These are phyloP conservation scores for Lophium mytilinum DNA, from an alignment of 495 filamentous ascomycete species.

Conservation along the genomic window DNA sequence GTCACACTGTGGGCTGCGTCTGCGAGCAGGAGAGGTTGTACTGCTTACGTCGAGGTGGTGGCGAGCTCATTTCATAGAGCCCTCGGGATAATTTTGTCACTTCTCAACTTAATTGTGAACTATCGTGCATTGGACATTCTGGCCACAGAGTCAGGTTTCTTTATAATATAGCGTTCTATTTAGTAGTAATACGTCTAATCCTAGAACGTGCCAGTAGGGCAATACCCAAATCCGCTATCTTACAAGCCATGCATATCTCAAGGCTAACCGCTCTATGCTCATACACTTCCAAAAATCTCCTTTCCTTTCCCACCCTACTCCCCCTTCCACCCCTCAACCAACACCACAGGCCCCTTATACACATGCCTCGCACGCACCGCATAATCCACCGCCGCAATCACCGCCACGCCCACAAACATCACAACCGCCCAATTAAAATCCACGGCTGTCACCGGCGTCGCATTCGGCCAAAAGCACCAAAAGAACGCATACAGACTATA, in stretches of 20 bases:
- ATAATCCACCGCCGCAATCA: slow-evolving; percentile 17
- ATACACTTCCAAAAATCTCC: not conserved
- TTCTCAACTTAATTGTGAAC: too few relatives aligned
- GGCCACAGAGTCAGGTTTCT: too few relatives aligned
- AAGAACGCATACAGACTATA: slow-evolving; percentile 30
- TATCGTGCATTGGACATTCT: too few relatives aligned
- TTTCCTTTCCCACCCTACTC: not conserved
- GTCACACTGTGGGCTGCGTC: too few relatives aligned
- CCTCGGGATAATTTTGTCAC: too few relatives aligned
- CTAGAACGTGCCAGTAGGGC: too few relatives aligned
- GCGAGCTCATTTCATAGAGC: too few relatives aligned
- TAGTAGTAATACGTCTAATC: too few relatives aligned
- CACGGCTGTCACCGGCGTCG: slow-evolving; percentile 12
- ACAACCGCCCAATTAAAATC: slow-evolving; percentile 29
- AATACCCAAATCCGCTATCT: not conserved
- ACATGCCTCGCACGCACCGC: slow-evolving; percentile 15
- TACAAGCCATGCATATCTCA: not conserved
- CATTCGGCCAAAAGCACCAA: slow-evolving; percentile 31
- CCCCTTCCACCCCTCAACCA: slow-evolving; percentile 20
- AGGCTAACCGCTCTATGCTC: not conserved
- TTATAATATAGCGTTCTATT: too few relatives aligned
- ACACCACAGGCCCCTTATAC: slow-evolving; percentile 25
- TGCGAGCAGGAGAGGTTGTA: too few relatives aligned
- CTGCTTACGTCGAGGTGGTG: too few relatives aligned
- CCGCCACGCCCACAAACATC: slow-evolving; percentile 23